These are phyloP conservation scores for Speleostelium caveatum DNA, from an alignment of 78 protist genomes.

Conservation along the genomic window DNA sequence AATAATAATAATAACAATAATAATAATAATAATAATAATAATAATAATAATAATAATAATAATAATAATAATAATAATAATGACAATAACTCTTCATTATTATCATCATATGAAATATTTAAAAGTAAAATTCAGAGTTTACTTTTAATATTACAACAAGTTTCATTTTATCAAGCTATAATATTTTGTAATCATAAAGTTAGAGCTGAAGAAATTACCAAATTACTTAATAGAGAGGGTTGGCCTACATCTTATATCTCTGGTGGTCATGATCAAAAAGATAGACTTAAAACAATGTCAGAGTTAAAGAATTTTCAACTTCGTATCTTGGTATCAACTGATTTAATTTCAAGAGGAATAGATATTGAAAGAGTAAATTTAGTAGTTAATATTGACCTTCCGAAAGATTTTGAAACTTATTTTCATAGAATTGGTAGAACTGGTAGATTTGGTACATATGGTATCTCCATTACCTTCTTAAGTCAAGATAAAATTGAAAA, in stretches of 20 bases:
- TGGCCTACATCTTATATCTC: slow-evolving; percentile 61
- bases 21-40: too few species aligned
- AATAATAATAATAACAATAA: too few species aligned
- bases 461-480: slow-evolving; percentile 92
- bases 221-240: slow-evolving; percentile 6
- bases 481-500: slow-evolving; percentile 77
- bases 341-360: slow-evolving; percentile 90
- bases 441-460: slow-evolving; percentile 97
- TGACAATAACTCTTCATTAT: neutral
- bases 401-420: slow-evolving; percentile 92
- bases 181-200: slow-evolving; percentile 28
- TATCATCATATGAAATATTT: slow-evolving; percentile 10
- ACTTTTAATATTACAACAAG: slow-evolving; percentile 17
- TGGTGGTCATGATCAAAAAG: slow-evolving; percentile 49
- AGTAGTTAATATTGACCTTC: slow-evolving; percentile 98
- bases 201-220: slow-evolving; percentile 51
- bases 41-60: too few species aligned
- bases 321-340: slow-evolving; percentile 75
- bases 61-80: neutral
- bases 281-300: slow-evolving; percentile 28
- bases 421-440: slow-evolving; percentile 98
- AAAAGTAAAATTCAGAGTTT: neutral
- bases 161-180: slow-evolving; percentile 65
- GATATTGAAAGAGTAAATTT: slow-evolving; percentile 97
- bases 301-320: slow-evolving; percentile 92